These are phyloP conservation scores for Buddleja alternifolia DNA, from an alignment of 257 asterid species.

Conservation along the genomic window DNA sequence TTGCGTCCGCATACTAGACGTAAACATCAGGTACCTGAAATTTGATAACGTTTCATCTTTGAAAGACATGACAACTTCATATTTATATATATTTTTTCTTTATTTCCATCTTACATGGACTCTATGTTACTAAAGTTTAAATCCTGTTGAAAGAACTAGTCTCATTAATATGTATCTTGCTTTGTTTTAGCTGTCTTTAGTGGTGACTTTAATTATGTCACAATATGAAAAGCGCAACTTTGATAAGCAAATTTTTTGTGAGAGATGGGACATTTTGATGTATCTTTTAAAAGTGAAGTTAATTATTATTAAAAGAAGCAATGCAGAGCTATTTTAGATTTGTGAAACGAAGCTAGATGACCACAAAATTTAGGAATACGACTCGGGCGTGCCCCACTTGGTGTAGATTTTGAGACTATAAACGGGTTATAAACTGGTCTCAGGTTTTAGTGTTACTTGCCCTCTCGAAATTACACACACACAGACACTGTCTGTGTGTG, in stretches of 20 bases:
- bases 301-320: too few relatives aligned
- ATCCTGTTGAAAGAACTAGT: neutral
- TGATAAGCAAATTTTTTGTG: slow-evolving; percentile 1
- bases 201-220: neutral
- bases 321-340: neutral
- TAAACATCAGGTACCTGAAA: slow-evolving; percentile 78
- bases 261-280: neutral
- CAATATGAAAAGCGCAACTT: neutral
- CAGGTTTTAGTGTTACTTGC: too few relatives aligned
- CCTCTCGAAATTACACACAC: too few relatives aligned
- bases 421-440: too few relatives aligned
- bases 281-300: neutral
- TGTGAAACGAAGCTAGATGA: neutral
- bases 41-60: slow-evolving; percentile 1
- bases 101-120: neutral
- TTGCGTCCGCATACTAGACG: slow-evolving; percentile 73
- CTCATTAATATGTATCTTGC: neutral
- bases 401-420: too few relatives aligned
- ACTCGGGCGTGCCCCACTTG: too few relatives aligned
- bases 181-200: neutral
- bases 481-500: too few relatives aligned
- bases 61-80: slow-evolving; percentile 3
- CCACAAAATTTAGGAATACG: too few relatives aligned
- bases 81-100: neutral
- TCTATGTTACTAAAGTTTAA: neutral